Evolutionary conservation across 495 filamentous ascomycete genomes (phyloP), one percentile per base, ranked within the genome.

Genomic region (Penicillium goetzii): DNA sequence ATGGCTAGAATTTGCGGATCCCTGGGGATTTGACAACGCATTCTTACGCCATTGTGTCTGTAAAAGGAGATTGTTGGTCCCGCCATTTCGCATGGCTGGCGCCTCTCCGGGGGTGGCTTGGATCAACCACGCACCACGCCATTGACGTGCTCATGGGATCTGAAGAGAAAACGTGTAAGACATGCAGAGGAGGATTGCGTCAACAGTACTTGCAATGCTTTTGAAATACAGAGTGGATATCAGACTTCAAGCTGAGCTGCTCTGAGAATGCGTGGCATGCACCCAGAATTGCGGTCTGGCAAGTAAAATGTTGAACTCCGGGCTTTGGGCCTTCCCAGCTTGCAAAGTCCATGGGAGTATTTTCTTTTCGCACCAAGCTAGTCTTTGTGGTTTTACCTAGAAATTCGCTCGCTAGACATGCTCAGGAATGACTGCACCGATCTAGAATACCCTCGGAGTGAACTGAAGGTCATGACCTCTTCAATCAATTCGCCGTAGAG

Each of bases 141-240:
- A 33, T 51, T 30, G 47, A 17, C 33, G 15, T 32, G 40, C 62
- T 60, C 67, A 72, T 64, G 56, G 56, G 58, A 60, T 58, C 36
- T 40, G 1, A 14, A 58, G 4, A 11, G 58, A 60, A 58, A 65
- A 69, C 64, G 58, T 70, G 69, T 68, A 63, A 72, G 69, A 72
- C 67, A 72, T 63, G 60, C 69, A 72, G 62, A 28, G 25, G 0
- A 62, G 23, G 19, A 56, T 58, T 61, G 54, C 57, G 54, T 60
- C 45, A 65, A 34, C 38, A 32, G 17, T 23, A 32, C 36, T 56
- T 57, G 38, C 19, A 11, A 50, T 38, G 19, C 2, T 21, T 50
- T 17, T 34, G 23, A 11, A 32, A 33, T 56, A 6, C 15, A 23
- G 1, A 50, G 12, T 38, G 36, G 28, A 9, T 15, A 40, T 14